Evolutionary conservation across 1,284 basidiomycete species (phyloP).

Genomic region (Naganishia albida): DNA sequence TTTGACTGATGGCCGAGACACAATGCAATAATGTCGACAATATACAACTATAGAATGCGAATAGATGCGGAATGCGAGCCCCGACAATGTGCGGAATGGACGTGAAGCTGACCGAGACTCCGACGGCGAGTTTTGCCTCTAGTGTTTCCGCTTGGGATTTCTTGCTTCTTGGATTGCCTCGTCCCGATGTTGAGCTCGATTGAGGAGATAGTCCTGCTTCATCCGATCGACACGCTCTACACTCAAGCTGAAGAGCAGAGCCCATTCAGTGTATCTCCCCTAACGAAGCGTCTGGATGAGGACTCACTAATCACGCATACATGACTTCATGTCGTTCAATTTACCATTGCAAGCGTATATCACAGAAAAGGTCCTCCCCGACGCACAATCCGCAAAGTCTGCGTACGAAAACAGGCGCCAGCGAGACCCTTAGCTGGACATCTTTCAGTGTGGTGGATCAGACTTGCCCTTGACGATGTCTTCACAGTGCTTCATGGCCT

Average conservation of each 20-base stretch:
- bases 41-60: conserved; percentile 2
- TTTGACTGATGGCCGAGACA: not conserved
- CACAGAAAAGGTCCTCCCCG: conserved; percentile 76
- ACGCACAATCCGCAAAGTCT: conserved; percentile 83
- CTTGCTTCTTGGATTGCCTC: conserved; percentile 30
- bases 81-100: not conserved
- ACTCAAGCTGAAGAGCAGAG: conserved; percentile 40
- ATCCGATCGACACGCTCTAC: conserved; percentile 46
- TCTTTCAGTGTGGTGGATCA: conserved; percentile 4
- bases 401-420: not conserved
- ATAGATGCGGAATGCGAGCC: not conserved
- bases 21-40: not conserved
- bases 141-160: conserved; percentile 29
- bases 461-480: conserved; percentile 67
- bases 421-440: not conserved
- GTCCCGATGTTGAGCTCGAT: conserved; percentile 37
- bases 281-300: not conserved
- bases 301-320: conserved; percentile 77
- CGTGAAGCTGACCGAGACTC: not conserved
- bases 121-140: not conserved
- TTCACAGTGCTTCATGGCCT: conserved; percentile 77
- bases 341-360: conserved; percentile 76
- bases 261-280: not conserved
- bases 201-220: conserved; percentile 50
- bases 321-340: conserved; percentile 71